Percentiles rank a stretch among this genome's conserved stretches.
These are phyloP conservation scores for Chrysopogon serrulatus DNA, from an alignment of 176 grass and related monocot genomes.

Conservation along the genomic window DNA sequence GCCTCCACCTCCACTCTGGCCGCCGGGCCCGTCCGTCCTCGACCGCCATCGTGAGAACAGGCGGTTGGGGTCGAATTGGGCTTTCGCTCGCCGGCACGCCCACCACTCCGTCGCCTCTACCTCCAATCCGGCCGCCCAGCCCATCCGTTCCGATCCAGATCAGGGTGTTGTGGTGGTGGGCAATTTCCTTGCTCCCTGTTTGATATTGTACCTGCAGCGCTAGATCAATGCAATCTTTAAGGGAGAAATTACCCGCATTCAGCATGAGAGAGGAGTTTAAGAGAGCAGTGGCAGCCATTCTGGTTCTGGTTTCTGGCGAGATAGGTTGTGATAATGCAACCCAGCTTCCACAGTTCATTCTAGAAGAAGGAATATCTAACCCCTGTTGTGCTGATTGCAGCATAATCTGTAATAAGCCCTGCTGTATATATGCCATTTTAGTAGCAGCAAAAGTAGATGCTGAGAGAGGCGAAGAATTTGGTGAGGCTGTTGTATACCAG, in stretches of 20 bases:
- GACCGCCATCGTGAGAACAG: too few species aligned
- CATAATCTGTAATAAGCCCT: conserved; percentile 94
- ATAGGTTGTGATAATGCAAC: conserved; percentile 95
- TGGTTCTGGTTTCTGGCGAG: conserved; percentile 95
- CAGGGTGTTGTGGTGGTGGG: too few species aligned
- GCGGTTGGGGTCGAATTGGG: too few species aligned
- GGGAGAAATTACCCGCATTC: conserved; percentile 76
- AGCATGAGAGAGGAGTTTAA: conserved; percentile 75
- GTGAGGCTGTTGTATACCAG: conserved; percentile 88
- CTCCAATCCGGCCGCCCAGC: too few species aligned
- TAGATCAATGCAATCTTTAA: conserved; percentile 73
- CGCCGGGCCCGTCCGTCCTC: too few species aligned
- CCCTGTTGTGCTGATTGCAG: conserved; percentile 70
- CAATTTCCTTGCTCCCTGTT: too few species aligned
- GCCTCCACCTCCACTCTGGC: too few species aligned
- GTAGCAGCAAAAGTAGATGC: conserved; percentile 79
- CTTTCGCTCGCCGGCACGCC: too few species aligned
- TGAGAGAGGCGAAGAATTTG: conserved; percentile 83
- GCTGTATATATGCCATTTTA: conserved; percentile 91
- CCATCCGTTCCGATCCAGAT: too few species aligned
- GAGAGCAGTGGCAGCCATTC: conserved; percentile 62
- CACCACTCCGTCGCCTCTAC: too few species aligned
- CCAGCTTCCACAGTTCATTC: conserved; percentile 88
- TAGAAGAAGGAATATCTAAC: conserved; percentile 80
- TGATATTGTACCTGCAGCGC: too few species aligned